Evolutionary conservation across 805 yeast species (phyloP).

Genomic region (Saturnispora halmiae): DNA sequence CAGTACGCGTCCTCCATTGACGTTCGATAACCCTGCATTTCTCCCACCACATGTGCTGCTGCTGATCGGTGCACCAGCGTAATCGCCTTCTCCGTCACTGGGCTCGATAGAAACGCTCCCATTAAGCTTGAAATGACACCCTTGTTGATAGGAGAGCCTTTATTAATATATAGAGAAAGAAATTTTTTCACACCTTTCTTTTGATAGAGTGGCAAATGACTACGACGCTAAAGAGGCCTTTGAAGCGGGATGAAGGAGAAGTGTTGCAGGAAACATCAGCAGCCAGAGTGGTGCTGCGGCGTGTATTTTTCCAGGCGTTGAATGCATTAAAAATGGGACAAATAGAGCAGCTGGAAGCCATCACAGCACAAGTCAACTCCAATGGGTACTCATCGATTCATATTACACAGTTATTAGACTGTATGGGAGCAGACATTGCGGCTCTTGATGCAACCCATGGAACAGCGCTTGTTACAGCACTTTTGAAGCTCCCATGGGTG

Average conservation of each 20-base stretch:
- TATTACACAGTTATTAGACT: conserved; percentile 5
- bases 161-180: too few relatives aligned
- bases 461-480: conserved; percentile 22
- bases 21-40: conserved; percentile 71
- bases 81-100: conserved; percentile 58
- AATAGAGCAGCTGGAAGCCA: conserved; percentile 6
- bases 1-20: conserved; percentile 73
- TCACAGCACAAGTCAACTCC: conserved; percentile 3
- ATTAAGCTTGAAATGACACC: conserved; percentile 30
- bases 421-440: conserved; percentile 1
- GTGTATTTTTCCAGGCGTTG: conserved; percentile 6
- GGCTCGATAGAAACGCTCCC: conserved; percentile 73
- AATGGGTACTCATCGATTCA: conserved; percentile 4
- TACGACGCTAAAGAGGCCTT: neutral
- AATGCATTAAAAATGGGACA: conserved; percentile 1
- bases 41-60: conserved; percentile 53
- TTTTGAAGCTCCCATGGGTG: conserved; percentile 62
- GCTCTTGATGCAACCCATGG: conserved; percentile 4
- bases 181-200: too few relatives aligned
- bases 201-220: neutral
- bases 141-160: too few relatives aligned
- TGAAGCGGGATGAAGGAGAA: too few relatives aligned
- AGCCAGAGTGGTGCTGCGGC: conserved; percentile 5
- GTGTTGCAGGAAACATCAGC: neutral
- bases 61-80: conserved; percentile 37